Evolutionary conservation across 2,329 filamentous ascomycete genomes (phyloP), one percentile per base, ranked within the genome.

Genomic region (Dactylellina drechsleri): DNA sequence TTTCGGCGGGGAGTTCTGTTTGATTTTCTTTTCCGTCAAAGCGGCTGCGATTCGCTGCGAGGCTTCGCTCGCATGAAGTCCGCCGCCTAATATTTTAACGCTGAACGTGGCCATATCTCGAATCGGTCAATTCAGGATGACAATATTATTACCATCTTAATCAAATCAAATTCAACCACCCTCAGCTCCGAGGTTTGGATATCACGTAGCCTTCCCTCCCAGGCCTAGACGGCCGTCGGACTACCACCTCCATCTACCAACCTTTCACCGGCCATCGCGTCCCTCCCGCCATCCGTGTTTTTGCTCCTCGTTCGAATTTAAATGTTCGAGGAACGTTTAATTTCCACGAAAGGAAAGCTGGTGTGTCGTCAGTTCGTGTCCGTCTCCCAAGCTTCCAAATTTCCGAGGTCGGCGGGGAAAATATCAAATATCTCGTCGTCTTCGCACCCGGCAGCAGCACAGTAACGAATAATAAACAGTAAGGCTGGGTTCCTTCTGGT

Each of bases 361-460:
- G 23, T 23, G 23, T 23, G 31, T 36, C 31, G 10, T 36, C 31
- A 36, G 31, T 36, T 36, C 31, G 31, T 36, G 31, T 36, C 43
- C 16, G n/a, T 41, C 40, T 43, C 18, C 43, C 53, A 41, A 18
- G 7, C 36, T 31, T 47, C 26, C 62, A 66, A 66, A 58, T 66
- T 58, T 66, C 62, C 62, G 62, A 41, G 62, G 8, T 56, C 18
- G 62, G 62, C 62, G 62, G 62, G 62, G 62, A 52, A 47, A 45
- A 65, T 36, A 20, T 2, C 62, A 23, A 43, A 15, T 7, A 50
- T 16, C 23, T 23, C 23, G 23, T 23, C 43, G 15, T 26, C 36
- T 23, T 8, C 23, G 13, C 52, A 36, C 12, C 23, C 15, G 4
- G 50, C 20, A 20, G n/a, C 20, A 26, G n/a, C 4, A 52, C 31